Conservation (phyloP, 176 grass and related monocot species). For the barley (Hordeum vulgare) region MorexV3_pseudomolecules_assembly NC_058522.1:502363637-502364136, state of each 20-base stretch:
- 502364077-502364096: not conserved
- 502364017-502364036: slow-evolving; percentile 14
- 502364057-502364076: not conserved
- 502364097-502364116: not conserved
- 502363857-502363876: slow-evolving; percentile 74
- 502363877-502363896: slow-evolving; percentile 25
- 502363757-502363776: not conserved
- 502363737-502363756: not conserved
- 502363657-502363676: too few relatives aligned
- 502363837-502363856: slow-evolving; percentile 77
- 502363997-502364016: slow-evolving; percentile 2
- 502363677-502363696: too few relatives aligned
- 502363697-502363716: not conserved
- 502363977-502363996: not conserved
- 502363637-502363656: too few relatives aligned
- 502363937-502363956: slow-evolving; percentile 5
- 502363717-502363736: not conserved
- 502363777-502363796: not conserved
- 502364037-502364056: slow-evolving; percentile 27
- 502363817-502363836: slow-evolving; percentile 69
- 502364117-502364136: not conserved
- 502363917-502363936: not conserved
- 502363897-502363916: slow-evolving; percentile 1
- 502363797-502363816: slow-evolving; percentile 51
- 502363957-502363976: slow-evolving; percentile 7